Base-by-base conservation (phyloP, 2,329 filamentous ascomycete genomes). In the Zymoseptoria passerinii region DNA sequence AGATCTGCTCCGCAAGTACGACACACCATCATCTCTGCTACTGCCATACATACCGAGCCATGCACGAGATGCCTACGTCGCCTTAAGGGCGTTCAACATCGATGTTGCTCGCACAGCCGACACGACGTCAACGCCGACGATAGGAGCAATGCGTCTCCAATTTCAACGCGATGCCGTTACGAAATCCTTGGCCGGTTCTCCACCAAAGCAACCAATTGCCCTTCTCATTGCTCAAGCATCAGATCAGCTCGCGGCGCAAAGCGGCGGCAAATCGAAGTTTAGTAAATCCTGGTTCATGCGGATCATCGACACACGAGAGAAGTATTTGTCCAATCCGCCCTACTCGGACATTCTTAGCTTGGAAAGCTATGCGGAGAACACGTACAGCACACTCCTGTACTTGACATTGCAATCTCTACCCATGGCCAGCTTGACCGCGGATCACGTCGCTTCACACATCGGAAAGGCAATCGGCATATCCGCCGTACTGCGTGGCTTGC, bases 401-500 rank as follows among this genome's bases (percentile, higher is more conserved):
- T 81, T 95, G 62, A 92, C 88, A 0, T 77, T 97, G 44, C 90
- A 90, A 18, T 81, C 87, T 6, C 76, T 96, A 58, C 88, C 90
- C 0, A 79, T 96, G 68, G 83, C 85, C 8, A 95, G 89, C 1
- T 81, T 96, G 67, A 87, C 92, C 23, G 84, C 91, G 49, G 94
- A 99, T 69, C 94, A 99, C 75, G 79, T 99, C 18, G 92, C 92
- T 8, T 95, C 89, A 56, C 94, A 99, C 72, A 89, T 97, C 58
- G 94, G 94, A 55, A 99, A 99, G 71, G 92, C 94, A 0, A 88
- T 85, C 53, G 94, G 94, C 8, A 96, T 99, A 56, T 81, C 86
- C 2, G 88, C 92, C 1, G 83, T 96, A 0, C 77, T 99, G n/a
- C 82, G 92, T 48, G 92, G 94, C 0, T 79, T 97, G 9, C 92